phyloP scores from a whole-genome alignment of 257 asterid genomes.

The Eustoma russellianum region DNA sequence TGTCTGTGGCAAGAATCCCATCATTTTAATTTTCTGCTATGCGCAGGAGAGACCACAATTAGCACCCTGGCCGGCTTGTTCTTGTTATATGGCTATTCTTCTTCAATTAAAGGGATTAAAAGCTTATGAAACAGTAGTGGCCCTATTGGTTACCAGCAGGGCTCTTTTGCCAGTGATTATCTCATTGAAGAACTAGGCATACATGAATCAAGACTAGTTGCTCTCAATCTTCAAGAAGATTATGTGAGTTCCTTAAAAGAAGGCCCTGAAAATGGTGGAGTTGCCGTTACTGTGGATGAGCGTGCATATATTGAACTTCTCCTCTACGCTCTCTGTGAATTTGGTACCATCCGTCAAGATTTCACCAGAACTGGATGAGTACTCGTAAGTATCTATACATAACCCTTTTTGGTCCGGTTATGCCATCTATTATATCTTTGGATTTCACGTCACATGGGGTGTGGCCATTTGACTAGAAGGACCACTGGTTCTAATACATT shows the following conservation, averaged over 20 bases:
- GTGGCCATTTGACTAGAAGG: too few relatives aligned
- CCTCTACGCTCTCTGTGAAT: constrained; percentile 35
- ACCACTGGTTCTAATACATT: too few relatives aligned
- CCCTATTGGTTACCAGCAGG: constrained; percentile 38
- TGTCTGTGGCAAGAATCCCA: too few relatives aligned
- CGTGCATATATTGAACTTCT: constrained; percentile 47
- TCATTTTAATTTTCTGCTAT: constrained; percentile 5
- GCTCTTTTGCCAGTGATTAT: constrained; percentile 45
- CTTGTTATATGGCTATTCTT: constrained; percentile 66
- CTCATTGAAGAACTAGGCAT: constrained; percentile 35
- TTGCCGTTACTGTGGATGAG: constrained; percentile 45
- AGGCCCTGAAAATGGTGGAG: constrained; percentile 43
- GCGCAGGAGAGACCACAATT: constrained; percentile 63
- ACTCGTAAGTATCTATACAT: constrained; percentile 33
- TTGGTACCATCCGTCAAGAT: constrained; percentile 41
- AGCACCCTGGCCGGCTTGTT: constrained; percentile 73
- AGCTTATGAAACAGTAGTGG: constrained; percentile 23
- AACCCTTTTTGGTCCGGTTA: too few relatives aligned
- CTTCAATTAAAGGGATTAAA: constrained; percentile 43
- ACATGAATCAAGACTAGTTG: constrained; percentile 36
- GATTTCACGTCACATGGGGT: too few relatives aligned
- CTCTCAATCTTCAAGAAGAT: constrained; percentile 42
- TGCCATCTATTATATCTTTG: too few relatives aligned
- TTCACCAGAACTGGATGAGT: constrained; percentile 59
- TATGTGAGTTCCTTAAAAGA: constrained; percentile 34